phyloP scores from a whole-genome alignment of 2,329 filamentous ascomycete genomes.

The Pseudocercospora eumusae region DNA sequence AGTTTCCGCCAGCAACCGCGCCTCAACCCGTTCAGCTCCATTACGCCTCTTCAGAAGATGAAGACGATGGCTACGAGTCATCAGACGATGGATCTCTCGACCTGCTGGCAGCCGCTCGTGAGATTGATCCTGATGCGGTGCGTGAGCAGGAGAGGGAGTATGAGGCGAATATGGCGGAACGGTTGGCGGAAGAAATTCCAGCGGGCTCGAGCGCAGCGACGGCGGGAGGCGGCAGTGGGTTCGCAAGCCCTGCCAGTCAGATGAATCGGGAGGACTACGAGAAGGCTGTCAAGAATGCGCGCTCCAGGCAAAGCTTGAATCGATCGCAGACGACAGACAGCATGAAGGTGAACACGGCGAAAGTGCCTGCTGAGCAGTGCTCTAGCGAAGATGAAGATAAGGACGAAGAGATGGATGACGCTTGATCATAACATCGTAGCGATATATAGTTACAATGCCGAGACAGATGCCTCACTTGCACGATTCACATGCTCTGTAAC shows the following conservation, averaged over 20 bases:
- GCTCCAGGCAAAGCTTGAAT: slow-evolving; percentile 18
- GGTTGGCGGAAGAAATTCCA: slow-evolving; percentile 52
- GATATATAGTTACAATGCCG: slow-evolving; percentile 8
- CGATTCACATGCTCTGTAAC: neutral
- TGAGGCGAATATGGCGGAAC: slow-evolving; percentile 50
- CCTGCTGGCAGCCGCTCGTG: slow-evolving; percentile 48
- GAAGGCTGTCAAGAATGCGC: slow-evolving; percentile 24
- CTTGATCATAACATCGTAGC: neutral
- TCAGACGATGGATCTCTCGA: slow-evolving; percentile 47
- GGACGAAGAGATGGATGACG: slow-evolving; percentile 24
- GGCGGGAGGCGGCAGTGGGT: slow-evolving; percentile 52
- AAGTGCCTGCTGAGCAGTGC: slow-evolving; percentile 14
- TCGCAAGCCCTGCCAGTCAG: slow-evolving; percentile 43
- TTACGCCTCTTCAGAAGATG: slow-evolving; percentile 33
- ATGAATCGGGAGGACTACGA: slow-evolving; percentile 27
- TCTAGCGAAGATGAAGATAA: slow-evolving; percentile 20
- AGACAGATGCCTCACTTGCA: neutral
- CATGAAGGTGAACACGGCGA: slow-evolving; percentile 26
- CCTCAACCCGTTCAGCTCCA: slow-evolving; percentile 39
- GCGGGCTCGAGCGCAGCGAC: slow-evolving; percentile 53
- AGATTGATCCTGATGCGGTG: slow-evolving; percentile 47
- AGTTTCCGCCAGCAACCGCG: slow-evolving; percentile 34
- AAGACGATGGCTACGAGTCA: slow-evolving; percentile 37
- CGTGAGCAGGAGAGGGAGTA: slow-evolving; percentile 49
- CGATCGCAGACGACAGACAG: slow-evolving; percentile 27